A percentile compares a stretch with the other conserved stretches of the same genome.
Evolutionary conservation across 306 rosid species (phyloP).

Genomic region (Rosa lucieae): DNA sequence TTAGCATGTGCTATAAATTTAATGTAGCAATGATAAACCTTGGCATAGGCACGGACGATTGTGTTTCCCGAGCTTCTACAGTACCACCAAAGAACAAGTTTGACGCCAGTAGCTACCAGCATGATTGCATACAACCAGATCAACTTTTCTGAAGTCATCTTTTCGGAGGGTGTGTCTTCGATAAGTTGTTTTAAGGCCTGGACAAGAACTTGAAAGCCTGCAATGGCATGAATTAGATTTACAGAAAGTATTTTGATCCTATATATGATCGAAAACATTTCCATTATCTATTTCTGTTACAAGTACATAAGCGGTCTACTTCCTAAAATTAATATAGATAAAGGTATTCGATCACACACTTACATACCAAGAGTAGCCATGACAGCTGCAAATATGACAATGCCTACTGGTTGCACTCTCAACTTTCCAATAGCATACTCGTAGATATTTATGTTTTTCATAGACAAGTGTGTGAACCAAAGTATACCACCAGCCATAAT

Average conservation of each 20-base stretch:
- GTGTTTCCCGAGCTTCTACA: conserved; percentile 73
- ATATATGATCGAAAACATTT: too few species aligned
- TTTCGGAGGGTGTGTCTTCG: conserved; percentile 40
- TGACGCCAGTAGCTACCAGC: conserved; percentile 70
- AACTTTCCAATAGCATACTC: conserved; percentile 84
- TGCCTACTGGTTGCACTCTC: conserved; percentile 94
- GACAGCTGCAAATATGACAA: conserved; percentile 78
- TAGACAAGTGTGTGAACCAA: conserved; percentile 81
- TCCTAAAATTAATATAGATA: background rate
- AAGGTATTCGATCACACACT: conserved; percentile 4
- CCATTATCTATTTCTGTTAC: background rate
- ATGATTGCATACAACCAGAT: conserved; percentile 72
- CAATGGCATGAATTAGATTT: background rate
- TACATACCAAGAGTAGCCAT: conserved; percentile 87
- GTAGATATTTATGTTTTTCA: conserved; percentile 77
- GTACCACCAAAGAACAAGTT: conserved; percentile 82
- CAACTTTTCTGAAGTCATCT: conserved; percentile 54
- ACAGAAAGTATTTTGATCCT: background rate
- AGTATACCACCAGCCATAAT: conserved; percentile 88
- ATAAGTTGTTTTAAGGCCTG: conserved; percentile 65
- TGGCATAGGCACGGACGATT: conserved; percentile 87
- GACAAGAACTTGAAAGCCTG: conserved; percentile 86
- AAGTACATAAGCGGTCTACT: background rate
- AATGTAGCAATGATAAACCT: conserved; percentile 38
- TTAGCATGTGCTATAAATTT: too few species aligned